Evolutionary conservation across 768 basidiomycete species (phyloP).

Genomic region (Phanerochaete carnosa): DNA sequence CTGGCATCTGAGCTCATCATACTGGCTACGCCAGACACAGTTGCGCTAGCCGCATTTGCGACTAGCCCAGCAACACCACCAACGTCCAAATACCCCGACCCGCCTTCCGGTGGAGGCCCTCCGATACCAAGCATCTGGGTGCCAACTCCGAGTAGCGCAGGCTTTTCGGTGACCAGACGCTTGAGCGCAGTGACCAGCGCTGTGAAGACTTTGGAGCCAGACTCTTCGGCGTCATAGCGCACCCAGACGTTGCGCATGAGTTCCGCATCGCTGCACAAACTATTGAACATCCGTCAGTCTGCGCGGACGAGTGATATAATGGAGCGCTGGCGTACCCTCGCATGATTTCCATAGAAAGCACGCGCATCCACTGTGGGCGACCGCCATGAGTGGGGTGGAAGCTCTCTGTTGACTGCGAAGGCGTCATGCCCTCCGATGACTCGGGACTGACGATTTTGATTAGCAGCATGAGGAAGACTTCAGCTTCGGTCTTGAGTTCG

Average conservation of each 20-base stretch:
- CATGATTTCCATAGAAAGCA: slow-evolving; percentile 90
- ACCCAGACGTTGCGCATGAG: slow-evolving; percentile 79
- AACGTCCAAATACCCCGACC: slow-evolving; percentile 51
- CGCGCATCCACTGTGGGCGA: slow-evolving; percentile 83
- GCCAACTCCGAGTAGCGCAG: slow-evolving; percentile 74
- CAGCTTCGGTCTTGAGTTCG: slow-evolving; percentile 78
- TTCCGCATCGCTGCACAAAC: slow-evolving; percentile 76
- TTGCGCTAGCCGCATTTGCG: slow-evolving; percentile 78
- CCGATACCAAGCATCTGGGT: slow-evolving; percentile 83
- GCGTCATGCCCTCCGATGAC: slow-evolving; percentile 22
- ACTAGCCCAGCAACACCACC: slow-evolving; percentile 79
- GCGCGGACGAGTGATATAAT: not conserved
- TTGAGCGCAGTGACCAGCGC: slow-evolving; percentile 82
- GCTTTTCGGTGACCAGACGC: slow-evolving; percentile 85
- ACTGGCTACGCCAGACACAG: slow-evolving; percentile 79
- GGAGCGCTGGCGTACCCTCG: slow-evolving; percentile 53
- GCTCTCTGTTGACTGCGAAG: slow-evolving; percentile 17
- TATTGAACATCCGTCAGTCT: slow-evolving; percentile 22
- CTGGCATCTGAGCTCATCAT: slow-evolving; percentile 76
- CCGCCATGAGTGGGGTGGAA: slow-evolving; percentile 15
- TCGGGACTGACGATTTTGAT: slow-evolving; percentile 65
- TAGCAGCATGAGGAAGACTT: slow-evolving; percentile 78
- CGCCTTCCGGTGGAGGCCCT: slow-evolving; percentile 37
- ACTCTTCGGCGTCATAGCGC: slow-evolving; percentile 61
- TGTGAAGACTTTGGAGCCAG: slow-evolving; percentile 68